Base-by-base conservation (phyloP, 2,329 filamentous ascomycete genomes). In the Botrytis cinerea region DNA sequence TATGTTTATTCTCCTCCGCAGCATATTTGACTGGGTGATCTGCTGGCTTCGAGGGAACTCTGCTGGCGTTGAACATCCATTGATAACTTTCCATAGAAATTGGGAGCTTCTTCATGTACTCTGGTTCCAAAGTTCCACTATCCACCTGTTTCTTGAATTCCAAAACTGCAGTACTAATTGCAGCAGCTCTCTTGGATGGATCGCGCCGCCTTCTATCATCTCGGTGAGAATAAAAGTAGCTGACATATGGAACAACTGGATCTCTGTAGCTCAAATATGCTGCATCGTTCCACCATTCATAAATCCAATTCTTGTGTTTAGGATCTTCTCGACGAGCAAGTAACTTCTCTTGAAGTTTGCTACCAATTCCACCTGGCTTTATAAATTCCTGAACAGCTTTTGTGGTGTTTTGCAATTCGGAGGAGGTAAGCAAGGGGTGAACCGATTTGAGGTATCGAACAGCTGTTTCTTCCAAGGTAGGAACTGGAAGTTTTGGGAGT, bases 51-150 rank as follows among this genome's bases (percentile, higher is more conserved):
- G 92, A 92, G 45, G 95, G 92, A 59, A 98, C 91, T 78, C 96
- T 92, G 83, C 90, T 93, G 83, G 89, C 90, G 84, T 99, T 98
- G 89, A 99, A 99, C 96, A 99, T 99, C 89, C 91, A 98, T 85
- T 97, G 87, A 86, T 98, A 98, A 81, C 93, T 96, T 86, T 94
- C 94, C 96, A 99, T 99, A 83, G 95, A 96, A 81, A 98, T 95
- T 74, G 96, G 96, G 74, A 97, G 88, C 84, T 94, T 95, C 87
- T 97, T 97, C 94, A 99, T 97, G 85, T 98, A 98, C 84, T 99
- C 96, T 38, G 96, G 96, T 86, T 99, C 96, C 70, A 99, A 87
- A 12, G 90, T 91, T 77, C 91, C 91, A 61, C 83, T 82, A 81
- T 98, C 95, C 32, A 98, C 95, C 84, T 94, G 90, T 83, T 91